Conservation (phyloP, 805 yeast species). For the Ogataea angusta region DNA sequence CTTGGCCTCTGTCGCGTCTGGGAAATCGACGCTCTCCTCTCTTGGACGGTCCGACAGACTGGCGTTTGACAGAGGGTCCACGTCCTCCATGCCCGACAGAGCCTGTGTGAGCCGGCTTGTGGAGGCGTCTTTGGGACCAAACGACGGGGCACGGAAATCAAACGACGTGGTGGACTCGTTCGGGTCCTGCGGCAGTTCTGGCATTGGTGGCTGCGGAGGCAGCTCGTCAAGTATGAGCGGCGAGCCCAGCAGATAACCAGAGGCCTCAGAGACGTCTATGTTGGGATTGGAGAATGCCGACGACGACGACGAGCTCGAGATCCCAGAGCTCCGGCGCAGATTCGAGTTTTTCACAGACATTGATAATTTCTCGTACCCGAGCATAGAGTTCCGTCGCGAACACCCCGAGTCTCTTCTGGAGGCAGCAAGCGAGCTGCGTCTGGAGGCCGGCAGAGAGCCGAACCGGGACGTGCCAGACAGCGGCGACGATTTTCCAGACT, state of each 20-base stretch:
- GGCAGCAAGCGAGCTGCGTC: conserved; percentile 24
- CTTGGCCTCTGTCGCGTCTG: conserved; percentile 14
- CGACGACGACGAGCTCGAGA: conserved; percentile 20
- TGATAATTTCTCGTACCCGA: conserved; percentile 1
- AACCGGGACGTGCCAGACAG: conserved; percentile 11
- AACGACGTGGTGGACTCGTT: not conserved
- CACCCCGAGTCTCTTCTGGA: not conserved
- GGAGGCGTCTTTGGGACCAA: conserved; percentile 1
- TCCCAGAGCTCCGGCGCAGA: conserved; percentile 18
- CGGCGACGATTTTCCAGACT: conserved; percentile 25
- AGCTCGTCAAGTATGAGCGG: conserved; percentile 23
- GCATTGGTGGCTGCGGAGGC: conserved; percentile 58
- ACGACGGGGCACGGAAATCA: not conserved
- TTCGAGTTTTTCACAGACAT: conserved; percentile 16
- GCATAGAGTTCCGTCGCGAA: conserved; percentile 4
- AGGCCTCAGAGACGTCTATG: not conserved
- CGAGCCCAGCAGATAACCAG: not conserved
- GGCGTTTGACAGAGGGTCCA: not conserved
- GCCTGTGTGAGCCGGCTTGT: conserved; percentile 10
- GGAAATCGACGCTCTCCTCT: conserved; percentile 14
- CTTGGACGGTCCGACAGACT: not conserved
- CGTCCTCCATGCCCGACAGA: not conserved
- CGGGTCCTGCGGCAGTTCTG: conserved; percentile 25
- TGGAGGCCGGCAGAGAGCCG: conserved; percentile 20
- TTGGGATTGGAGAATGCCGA: conserved; percentile 12